Conservation (phyloP, 805 yeast species). For the Lipomyces starkeyi region DNA sequence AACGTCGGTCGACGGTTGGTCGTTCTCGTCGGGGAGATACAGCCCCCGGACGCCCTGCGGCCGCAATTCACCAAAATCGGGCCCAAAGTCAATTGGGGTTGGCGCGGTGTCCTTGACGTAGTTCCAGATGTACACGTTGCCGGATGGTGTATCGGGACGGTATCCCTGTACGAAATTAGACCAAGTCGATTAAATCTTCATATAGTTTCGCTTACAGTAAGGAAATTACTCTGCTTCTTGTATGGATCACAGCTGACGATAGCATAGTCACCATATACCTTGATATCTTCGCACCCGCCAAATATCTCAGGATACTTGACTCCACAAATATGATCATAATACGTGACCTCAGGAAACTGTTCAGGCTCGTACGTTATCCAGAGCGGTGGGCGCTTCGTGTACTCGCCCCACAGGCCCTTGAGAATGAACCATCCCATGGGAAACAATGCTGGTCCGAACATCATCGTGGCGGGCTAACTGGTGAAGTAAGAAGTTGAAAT, state of each 20-base stretch:
- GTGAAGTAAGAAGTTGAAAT: background rate
- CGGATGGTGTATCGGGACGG: constrained; percentile 25
- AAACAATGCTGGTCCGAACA: constrained; percentile 35
- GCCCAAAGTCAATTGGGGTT: constrained; percentile 20
- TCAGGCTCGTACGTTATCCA: constrained; percentile 36
- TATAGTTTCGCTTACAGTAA: constrained; percentile 21
- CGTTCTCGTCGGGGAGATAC: constrained; percentile 13
- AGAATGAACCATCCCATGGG: constrained; percentile 37
- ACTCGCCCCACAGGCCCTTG: constrained; percentile 35
- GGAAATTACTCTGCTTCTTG: constrained; percentile 31
- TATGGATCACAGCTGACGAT: constrained; percentile 37
- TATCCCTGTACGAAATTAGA: constrained; percentile 20
- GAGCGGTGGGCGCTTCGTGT: constrained; percentile 35
- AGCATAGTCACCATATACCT: constrained; percentile 34
- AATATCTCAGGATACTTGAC: constrained; percentile 30
- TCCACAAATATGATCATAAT: constrained; percentile 24
- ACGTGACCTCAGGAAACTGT: constrained; percentile 35
- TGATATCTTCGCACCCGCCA: constrained; percentile 34
- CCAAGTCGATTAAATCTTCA: background rate
- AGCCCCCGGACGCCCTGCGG: constrained; percentile 34
- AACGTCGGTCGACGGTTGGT: background rate
- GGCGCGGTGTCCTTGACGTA: constrained; percentile 32
- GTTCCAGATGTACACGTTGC: constrained; percentile 36
- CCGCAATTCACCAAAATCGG: constrained; percentile 34
- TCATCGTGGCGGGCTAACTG: constrained; percentile 21